Evolutionary conservation across 2,329 filamentous ascomycete genomes (phyloP).

Genomic region (Talaromyces sp.): DNA sequence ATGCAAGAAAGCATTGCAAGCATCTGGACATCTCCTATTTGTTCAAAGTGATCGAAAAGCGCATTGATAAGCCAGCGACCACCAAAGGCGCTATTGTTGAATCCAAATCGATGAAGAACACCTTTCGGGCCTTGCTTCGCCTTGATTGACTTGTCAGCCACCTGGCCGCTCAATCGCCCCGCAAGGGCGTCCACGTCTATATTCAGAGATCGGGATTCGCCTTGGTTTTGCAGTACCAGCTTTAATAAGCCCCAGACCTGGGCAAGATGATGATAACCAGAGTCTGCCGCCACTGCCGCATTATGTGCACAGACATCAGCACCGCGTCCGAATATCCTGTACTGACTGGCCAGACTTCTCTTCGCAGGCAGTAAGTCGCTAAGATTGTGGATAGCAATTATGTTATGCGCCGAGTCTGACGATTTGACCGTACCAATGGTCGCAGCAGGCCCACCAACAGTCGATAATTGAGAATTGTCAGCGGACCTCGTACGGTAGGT

Average conservation of each 20-base stretch:
- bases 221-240: slow-evolving; percentile 71
- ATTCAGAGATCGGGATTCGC: slow-evolving; percentile 63
- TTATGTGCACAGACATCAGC: slow-evolving; percentile 82
- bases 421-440: slow-evolving; percentile 46
- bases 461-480: slow-evolving; percentile 48
- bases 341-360: slow-evolving; percentile 69
- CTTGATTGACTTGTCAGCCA: slow-evolving; percentile 29
- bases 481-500: slow-evolving; percentile 53
- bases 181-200: slow-evolving; percentile 68
- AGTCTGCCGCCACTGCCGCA: slow-evolving; percentile 67
- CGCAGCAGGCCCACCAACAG: slow-evolving; percentile 43
- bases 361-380: slow-evolving; percentile 73
- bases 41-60: slow-evolving; percentile 59
- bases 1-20: slow-evolving; percentile 63
- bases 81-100: slow-evolving; percentile 57
- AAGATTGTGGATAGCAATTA: slow-evolving; percentile 70
- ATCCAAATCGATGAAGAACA: slow-evolving; percentile 31
- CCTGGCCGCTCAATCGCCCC: slow-evolving; percentile 48
- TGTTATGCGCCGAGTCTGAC: slow-evolving; percentile 56
- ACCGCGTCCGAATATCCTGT: slow-evolving; percentile 78
- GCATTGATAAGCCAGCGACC: slow-evolving; percentile 54
- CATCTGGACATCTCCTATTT: slow-evolving; percentile 60
- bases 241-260: slow-evolving; percentile 80
- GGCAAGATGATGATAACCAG: slow-evolving; percentile 67
- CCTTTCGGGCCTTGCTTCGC: slow-evolving; percentile 32